Evolutionary conservation across 306 rosid species (phyloP).

Genomic region (Senna siamea): DNA sequence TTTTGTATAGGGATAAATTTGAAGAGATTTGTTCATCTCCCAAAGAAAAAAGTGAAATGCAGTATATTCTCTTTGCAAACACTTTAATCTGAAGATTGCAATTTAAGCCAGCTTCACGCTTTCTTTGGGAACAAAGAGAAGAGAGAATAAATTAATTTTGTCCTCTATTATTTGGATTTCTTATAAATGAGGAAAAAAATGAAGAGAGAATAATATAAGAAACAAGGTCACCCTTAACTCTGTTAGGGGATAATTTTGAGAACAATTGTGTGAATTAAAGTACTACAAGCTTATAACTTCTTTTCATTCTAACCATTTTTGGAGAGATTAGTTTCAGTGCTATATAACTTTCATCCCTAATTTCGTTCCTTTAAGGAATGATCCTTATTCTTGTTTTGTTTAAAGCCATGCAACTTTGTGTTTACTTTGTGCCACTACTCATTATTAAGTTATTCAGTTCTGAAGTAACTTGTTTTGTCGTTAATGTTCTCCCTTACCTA

Average conservation of each 20-base stretch:
- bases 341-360: background rate
- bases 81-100: background rate
- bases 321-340: background rate
- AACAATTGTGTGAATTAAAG: background rate
- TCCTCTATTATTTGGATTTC: conserved; percentile 10
- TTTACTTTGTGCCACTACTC: conserved; percentile 3
- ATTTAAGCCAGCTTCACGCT: conserved; percentile 41
- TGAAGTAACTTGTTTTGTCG: background rate
- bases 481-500: background rate
- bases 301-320: background rate
- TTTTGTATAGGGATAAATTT: background rate
- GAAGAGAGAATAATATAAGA: background rate
- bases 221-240: conserved; percentile 23
- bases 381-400: conserved; percentile 26
- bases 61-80: background rate
- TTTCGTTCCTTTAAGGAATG: background rate
- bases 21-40: conserved; percentile 16
- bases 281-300: background rate
- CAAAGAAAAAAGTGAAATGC: background rate
- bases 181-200: background rate
- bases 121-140: background rate
- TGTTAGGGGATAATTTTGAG: conserved; percentile 27
- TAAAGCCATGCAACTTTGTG: conserved; percentile 4
- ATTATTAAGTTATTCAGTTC: conserved; percentile 10
- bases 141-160: background rate